Evolutionary conservation across 2,329 filamentous ascomycete genomes (phyloP).

Genomic region (Eutypa lata): DNA sequence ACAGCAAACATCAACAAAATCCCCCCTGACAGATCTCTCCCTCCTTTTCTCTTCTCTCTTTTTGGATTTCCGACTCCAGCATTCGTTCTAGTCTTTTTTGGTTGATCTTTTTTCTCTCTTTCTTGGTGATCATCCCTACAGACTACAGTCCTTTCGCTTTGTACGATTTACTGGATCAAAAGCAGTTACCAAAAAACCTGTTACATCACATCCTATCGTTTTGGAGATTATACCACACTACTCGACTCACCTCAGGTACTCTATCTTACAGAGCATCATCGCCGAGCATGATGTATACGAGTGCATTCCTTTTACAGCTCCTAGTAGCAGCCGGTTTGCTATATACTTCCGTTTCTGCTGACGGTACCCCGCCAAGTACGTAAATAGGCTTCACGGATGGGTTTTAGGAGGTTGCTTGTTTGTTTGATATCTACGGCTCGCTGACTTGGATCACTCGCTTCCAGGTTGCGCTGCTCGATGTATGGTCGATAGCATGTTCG

Average conservation of each 20-base stretch:
- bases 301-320: slow-evolving; percentile 11
- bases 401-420: too few species aligned
- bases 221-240: too few species aligned
- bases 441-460: slow-evolving; percentile 12
- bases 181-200: slow-evolving; percentile 12
- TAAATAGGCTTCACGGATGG: too few species aligned
- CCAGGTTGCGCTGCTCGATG: slow-evolving; percentile 26
- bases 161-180: slow-evolving; percentile 25
- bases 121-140: slow-evolving; percentile 28
- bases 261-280: not conserved
- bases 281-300: slow-evolving; percentile 17
- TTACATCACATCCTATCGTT: not conserved
- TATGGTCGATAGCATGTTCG: slow-evolving; percentile 30
- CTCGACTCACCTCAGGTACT: too few species aligned
- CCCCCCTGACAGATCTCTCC: slow-evolving; percentile 1
- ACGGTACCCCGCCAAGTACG: slow-evolving; percentile 20
- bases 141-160: slow-evolving; percentile 22
- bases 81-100: slow-evolving; percentile 14
- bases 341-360: slow-evolving; percentile 14
- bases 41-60: slow-evolving; percentile 45
- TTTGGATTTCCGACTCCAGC: slow-evolving; percentile 48
- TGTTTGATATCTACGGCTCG: too few species aligned
- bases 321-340: slow-evolving; percentile 16
- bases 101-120: slow-evolving; percentile 16
- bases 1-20: slow-evolving; percentile 1